Evolutionary conservation across 331 rosid species (phyloP).

Genomic region (Malus hybrid): DNA sequence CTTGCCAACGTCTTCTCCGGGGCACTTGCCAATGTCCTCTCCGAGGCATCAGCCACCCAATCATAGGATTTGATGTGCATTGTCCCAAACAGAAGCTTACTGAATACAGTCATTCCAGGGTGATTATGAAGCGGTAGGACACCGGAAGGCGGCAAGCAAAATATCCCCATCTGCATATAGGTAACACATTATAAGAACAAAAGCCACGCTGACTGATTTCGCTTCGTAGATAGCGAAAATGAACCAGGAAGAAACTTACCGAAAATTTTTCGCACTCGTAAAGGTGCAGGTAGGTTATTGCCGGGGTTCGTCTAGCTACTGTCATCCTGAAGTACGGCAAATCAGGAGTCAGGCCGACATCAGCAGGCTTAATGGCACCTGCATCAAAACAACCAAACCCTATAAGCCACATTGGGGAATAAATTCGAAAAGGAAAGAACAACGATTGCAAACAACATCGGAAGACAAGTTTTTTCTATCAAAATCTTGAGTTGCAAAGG

Average conservation of each 20-base stretch:
- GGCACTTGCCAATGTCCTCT: too few species aligned
- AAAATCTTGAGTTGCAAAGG: neutral
- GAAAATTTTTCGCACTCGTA: conserved; percentile 64
- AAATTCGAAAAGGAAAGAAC: neutral
- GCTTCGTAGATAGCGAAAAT: neutral
- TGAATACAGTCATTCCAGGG: conserved; percentile 97
- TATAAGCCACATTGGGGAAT: conserved; percentile 6
- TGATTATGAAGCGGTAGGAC: conserved; percentile 94
- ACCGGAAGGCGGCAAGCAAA: conserved; percentile 95
- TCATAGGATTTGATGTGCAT: conserved; percentile 96
- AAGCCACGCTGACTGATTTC: neutral
- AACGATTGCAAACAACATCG: neutral
- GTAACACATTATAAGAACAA: conserved; percentile 1
- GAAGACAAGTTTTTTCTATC: too few species aligned
- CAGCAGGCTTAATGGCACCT: conserved; percentile 60
- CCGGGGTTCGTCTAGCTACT: conserved; percentile 23
- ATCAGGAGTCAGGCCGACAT: conserved; percentile 62
- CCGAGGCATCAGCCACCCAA: conserved; percentile 49
- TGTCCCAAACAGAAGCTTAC: conserved; percentile 85
- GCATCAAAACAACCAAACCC: conserved; percentile 16
- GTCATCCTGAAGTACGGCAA: conserved; percentile 46
- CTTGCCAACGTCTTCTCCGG: too few species aligned
- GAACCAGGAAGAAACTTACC: conserved; percentile 22
- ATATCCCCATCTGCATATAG: conserved; percentile 73
- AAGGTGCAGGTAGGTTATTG: conserved; percentile 71